A percentile compares a stretch with the other conserved stretches of the same genome.
These are phyloP conservation scores for Pichia phayaonensis DNA, from an alignment of 805 yeast species.

Conservation along the genomic window DNA sequence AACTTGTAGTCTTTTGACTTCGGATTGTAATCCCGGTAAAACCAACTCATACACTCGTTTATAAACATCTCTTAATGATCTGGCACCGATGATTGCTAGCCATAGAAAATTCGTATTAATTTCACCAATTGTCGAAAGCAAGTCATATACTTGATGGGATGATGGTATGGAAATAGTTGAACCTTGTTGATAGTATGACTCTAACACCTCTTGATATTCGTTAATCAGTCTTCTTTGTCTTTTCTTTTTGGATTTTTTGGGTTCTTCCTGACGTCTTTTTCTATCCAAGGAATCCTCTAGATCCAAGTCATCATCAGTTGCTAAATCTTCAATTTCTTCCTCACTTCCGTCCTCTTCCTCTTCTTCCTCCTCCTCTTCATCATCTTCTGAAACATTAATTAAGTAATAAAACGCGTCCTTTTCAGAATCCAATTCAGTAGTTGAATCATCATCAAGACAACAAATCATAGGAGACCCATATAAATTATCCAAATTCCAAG, in stretches of 20 bases:
- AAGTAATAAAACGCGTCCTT: slow-evolving; percentile 54
- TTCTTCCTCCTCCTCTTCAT: slow-evolving; percentile 31
- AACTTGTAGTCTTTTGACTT: slow-evolving; percentile 61
- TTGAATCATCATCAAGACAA: slow-evolving; percentile 87
- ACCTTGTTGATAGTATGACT: slow-evolving; percentile 78
- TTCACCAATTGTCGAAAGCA: slow-evolving; percentile 77
- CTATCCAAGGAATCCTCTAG: slow-evolving; percentile 26
- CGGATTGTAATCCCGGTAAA: slow-evolving; percentile 72
- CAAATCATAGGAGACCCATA: slow-evolving; percentile 72
- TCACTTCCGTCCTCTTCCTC: slow-evolving; percentile 28
- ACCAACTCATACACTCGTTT: slow-evolving; percentile 69
- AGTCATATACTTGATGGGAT: slow-evolving; percentile 72
- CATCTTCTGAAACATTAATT: slow-evolving; percentile 33
- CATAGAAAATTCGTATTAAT: slow-evolving; percentile 64
- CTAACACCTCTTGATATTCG: slow-evolving; percentile 48
- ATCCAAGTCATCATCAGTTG: slow-evolving; percentile 18
- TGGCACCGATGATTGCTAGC: slow-evolving; percentile 84
- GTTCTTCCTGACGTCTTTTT: slow-evolving; percentile 28
- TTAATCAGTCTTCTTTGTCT: slow-evolving; percentile 35
- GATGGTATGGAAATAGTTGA: slow-evolving; percentile 67
- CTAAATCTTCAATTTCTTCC: slow-evolving; percentile 24
- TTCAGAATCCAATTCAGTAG: slow-evolving; percentile 48
- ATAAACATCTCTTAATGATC: slow-evolving; percentile 65
- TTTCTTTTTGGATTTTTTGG: slow-evolving; percentile 26
- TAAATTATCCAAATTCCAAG: slow-evolving; percentile 92